Base-by-base conservation (phyloP, 78 protist genomes). In the Neovahlkampfia damariscottae region DNA sequence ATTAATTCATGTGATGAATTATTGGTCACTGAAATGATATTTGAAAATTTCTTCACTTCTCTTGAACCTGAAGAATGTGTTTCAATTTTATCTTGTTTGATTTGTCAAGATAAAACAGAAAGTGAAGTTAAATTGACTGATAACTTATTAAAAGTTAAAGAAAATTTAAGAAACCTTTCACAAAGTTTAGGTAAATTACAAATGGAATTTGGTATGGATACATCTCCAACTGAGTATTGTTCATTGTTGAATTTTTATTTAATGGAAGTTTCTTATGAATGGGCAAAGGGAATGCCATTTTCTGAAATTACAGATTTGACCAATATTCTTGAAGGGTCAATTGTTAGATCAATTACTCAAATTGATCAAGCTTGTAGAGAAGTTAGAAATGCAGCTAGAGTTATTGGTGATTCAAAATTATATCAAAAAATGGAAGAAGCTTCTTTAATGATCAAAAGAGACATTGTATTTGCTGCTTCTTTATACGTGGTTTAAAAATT, bases 211-310 rank as follows among this genome's bases (percentile, higher is more conserved):
- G 91, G 92, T 5, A 38, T 91, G n/a, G 77, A 66, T 4, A 62
- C 80, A 5, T 36, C 40, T 2, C 71, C 70, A 0, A 31, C 35
- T 1, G 83, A 77, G 2, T 29, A 41, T 34, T 10, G 70, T 29
- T 5, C n/a, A 28, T 77, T 72, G 10, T 31, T 88, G 30, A 69
- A 81, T 30, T 73, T 78, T 31, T 66, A 68, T 1, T 37, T 84
- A 40, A 29, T 73, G 8, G 84, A 91, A 69, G 95, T 91, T 7
- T 83, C 76, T 29, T 88, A 86, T 40, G 96, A 94, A 66, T 94
- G 98, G 98, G 95, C 98, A 3, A 39, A 35, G 0, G 91, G 92
- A 30, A 84, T 58, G 78, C 90, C 92, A 36, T 90, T 92, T 73
- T 10, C 9, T 8, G 84, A 88, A 19, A 84, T 90, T 27, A 80